A percentile compares a stretch with the other conserved stretches of the same genome.
phyloP scores from a whole-genome alignment of 2,329 filamentous ascomycete genomes.

The Drechslera avenae region DNA sequence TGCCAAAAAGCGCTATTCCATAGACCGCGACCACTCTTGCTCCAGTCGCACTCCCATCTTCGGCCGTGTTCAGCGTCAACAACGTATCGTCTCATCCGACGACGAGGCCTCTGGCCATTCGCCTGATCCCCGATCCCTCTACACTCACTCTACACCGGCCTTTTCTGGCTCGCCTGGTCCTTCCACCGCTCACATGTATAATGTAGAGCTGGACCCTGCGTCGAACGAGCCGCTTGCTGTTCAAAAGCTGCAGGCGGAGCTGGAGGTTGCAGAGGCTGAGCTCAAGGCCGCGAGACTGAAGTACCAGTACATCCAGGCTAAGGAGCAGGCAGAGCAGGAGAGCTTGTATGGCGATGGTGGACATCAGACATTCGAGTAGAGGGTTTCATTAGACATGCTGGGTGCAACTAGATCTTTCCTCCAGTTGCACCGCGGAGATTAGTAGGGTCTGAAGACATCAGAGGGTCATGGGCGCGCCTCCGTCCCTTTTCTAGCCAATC shows the following conservation, averaged over 20 bases:
- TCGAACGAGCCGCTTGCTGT: constrained; percentile 29
- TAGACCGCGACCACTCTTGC: neutral
- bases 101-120: constrained; percentile 16
- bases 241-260: constrained; percentile 34
- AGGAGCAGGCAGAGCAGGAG: constrained; percentile 14
- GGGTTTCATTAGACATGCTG: too few species aligned
- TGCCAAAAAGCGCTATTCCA: constrained; percentile 9
- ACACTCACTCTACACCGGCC: constrained; percentile 7
- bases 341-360: constrained; percentile 2
- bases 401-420: too few species aligned
- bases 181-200: constrained; percentile 1
- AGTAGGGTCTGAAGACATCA: too few species aligned
- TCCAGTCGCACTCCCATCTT: constrained; percentile 15
- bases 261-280: constrained; percentile 43
- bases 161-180: constrained; percentile 20
- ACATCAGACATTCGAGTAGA: constrained; percentile 4
- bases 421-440: too few species aligned
- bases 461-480: too few species aligned
- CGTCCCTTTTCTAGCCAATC: too few species aligned
- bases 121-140: neutral
- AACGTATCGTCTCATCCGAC: constrained; percentile 17
- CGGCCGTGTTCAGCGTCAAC: neutral
- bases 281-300: constrained; percentile 33
- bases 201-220: constrained; percentile 6
- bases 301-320: constrained; percentile 29